Base-by-base conservation (phyloP, 768 basidiomycete genomes). In the Ramaria rubella region DNA sequence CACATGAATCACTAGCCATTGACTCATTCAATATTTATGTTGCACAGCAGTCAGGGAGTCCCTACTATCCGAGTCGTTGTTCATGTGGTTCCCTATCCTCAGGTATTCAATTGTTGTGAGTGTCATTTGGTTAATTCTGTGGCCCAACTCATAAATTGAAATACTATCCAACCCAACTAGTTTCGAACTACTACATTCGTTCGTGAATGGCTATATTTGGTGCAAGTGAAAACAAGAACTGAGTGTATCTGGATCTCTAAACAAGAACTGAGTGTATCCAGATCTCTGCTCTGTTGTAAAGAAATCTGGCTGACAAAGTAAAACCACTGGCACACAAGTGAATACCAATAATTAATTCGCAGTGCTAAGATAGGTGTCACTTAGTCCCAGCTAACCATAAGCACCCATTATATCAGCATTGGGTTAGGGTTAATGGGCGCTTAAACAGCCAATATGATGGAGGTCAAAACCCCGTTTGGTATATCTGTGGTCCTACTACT, bases 261-360 rank as follows among this genome's bases (percentile, higher is more conserved):
- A n/a, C n/a, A n/a, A n/a, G n/a, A n/a, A n/a, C n/a, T n/a, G n/a
- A n/a, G n/a, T n/a, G n/a, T n/a, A n/a, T n/a, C n/a, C n/a, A n/a
- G n/a, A n/a, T n/a, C n/a, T n/a, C n/a, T n/a, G n/a, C 15, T 53
- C 24, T 4, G 23, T 23, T 30, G 52, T 12, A 23, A 30, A 38
- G 40, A 30, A 3, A 45, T 36, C 12, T 23, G 21, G 23, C 9
- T 11, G 2, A n/a, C 2, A 2, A 53, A 53, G 21, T 5, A 5
- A 19, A n/a, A n/a, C n/a, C n/a, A n/a, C n/a, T n/a, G n/a, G 9
- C 31, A 21, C 38, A 17, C 23, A n/a, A n/a, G 59, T 77, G 23
- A 83, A 80, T 64, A 36, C 33, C 17, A 36, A 30, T 33, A 36
- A 53, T 42, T 38, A 21, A 12, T 80, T 77, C 12, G 83, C 79